These are phyloP conservation scores for Nakazawaea siamensis DNA, from an alignment of 805 yeast genomes.

Conservation along the genomic window DNA sequence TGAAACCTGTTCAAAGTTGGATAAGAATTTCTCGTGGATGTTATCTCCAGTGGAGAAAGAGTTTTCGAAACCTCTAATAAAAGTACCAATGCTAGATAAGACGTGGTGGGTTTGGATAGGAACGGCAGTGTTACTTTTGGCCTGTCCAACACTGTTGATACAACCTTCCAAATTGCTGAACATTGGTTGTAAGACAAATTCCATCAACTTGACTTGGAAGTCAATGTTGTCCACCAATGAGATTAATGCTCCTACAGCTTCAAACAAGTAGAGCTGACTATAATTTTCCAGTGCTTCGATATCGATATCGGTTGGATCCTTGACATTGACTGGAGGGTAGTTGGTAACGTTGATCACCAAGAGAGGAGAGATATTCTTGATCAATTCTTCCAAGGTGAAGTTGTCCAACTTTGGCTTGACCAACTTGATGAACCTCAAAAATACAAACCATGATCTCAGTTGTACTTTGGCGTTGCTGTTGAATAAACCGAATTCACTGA, in stretches of 20 bases:
- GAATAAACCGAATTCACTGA: constrained; percentile 76
- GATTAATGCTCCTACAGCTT: constrained; percentile 74
- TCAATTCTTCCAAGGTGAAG: constrained; percentile 42
- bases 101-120: constrained; percentile 79
- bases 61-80: constrained; percentile 77
- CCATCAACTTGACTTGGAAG: constrained; percentile 41
- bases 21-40: constrained; percentile 22
- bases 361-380: constrained; percentile 53
- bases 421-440: constrained; percentile 71
- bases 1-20: constrained; percentile 34
- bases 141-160: constrained; percentile 29
- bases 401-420: constrained; percentile 59
- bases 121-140: constrained; percentile 30
- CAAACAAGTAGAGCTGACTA: constrained; percentile 76
- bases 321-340: constrained; percentile 15
- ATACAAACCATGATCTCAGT: constrained; percentile 83
- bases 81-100: constrained; percentile 82
- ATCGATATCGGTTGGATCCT: constrained; percentile 26
- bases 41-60: constrained; percentile 16
- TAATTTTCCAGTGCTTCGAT: constrained; percentile 50
- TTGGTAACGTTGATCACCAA: constrained; percentile 47
- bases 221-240: constrained; percentile 33
- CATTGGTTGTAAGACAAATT: constrained; percentile 65
- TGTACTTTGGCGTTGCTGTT: constrained; percentile 67
- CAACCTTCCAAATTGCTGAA: constrained; percentile 64